Percentiles rank a stretch among this genome's conserved stretches.
Evolutionary conservation across 768 basidiomycete species (phyloP).

Genomic region (Hemileccinum impolitum): DNA sequence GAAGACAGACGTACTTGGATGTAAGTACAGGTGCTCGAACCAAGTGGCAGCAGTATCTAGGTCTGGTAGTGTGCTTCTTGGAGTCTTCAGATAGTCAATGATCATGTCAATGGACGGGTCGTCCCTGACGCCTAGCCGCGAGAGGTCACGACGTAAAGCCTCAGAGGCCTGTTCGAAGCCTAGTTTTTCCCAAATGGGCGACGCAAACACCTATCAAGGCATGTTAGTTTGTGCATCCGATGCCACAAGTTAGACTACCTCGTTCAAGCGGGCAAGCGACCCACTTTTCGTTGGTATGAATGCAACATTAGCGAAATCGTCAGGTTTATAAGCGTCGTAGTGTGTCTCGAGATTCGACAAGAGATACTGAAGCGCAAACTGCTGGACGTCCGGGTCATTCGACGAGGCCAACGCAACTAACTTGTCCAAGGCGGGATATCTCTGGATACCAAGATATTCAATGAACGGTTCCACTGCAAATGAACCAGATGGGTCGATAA

Average conservation of each 20-base stretch:
- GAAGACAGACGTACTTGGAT: slow-evolving; percentile 6
- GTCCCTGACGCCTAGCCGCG: slow-evolving; percentile 11
- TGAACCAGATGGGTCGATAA: not conserved
- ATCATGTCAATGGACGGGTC: slow-evolving; percentile 4
- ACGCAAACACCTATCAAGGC: slow-evolving; percentile 8
- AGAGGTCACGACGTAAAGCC: slow-evolving; percentile 2
- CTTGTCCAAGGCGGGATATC: not conserved
- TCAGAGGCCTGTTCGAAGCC: slow-evolving; percentile 6
- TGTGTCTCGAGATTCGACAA: slow-evolving; percentile 5
- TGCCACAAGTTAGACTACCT: slow-evolving; percentile 3
- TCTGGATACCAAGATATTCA: not conserved
- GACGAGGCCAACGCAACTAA: slow-evolving; percentile 11
- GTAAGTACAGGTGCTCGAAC: slow-evolving; percentile 6
- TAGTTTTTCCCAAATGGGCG: slow-evolving; percentile 4
- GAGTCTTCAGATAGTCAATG: not conserved
- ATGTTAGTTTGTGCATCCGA: not conserved
- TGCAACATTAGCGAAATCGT: slow-evolving; percentile 5
- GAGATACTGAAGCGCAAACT: slow-evolving; percentile 9
- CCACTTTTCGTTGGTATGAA: slow-evolving; percentile 13
- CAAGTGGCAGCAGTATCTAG: not conserved
- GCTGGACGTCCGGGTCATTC: not conserved
- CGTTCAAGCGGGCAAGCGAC: slow-evolving; percentile 4
- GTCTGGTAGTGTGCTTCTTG: slow-evolving; percentile 2
- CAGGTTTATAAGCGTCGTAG: slow-evolving; percentile 12
- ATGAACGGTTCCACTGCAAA: not conserved